A percentile compares a stretch with the other conserved stretches of the same genome.
phyloP scores from a whole-genome alignment of 192 early-diverging fungal genomes.

The Funneliformis geosporum region DNA sequence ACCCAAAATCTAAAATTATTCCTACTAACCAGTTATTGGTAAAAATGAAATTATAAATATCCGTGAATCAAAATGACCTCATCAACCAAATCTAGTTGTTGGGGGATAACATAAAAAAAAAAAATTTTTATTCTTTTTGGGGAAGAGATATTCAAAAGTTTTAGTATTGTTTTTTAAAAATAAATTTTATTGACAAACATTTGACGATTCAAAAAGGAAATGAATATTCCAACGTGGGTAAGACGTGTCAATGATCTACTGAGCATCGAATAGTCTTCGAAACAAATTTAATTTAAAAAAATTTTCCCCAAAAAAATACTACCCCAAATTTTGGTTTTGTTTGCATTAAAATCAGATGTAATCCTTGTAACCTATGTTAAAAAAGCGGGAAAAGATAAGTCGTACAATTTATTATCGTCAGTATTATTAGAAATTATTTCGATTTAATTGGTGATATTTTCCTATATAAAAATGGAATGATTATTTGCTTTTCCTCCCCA shows the following conservation, averaged over 20 bases:
- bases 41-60: too few species aligned
- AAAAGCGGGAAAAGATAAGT: background rate
- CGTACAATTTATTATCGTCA: background rate
- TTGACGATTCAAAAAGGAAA: too few species aligned
- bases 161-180: too few species aligned
- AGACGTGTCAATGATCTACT: background rate
- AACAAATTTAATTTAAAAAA: background rate
- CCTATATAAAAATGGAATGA: constrained; percentile 2
- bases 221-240: background rate
- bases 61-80: too few species aligned
- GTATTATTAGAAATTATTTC: background rate
- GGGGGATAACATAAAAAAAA: too few species aligned
- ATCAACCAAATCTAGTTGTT: too few species aligned
- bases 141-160: too few species aligned
- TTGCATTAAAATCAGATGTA: background rate
- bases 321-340: constrained; percentile 32
- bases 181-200: too few species aligned
- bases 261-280: background rate
- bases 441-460: background rate
- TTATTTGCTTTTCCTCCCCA: background rate
- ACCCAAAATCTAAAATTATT: too few species aligned
- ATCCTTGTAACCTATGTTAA: background rate
- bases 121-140: too few species aligned
- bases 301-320: constrained; percentile 14
- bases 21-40: too few species aligned